phyloP scores from a whole-genome alignment of 805 yeast genomes.

The Geotrichum ghanense region DNA sequence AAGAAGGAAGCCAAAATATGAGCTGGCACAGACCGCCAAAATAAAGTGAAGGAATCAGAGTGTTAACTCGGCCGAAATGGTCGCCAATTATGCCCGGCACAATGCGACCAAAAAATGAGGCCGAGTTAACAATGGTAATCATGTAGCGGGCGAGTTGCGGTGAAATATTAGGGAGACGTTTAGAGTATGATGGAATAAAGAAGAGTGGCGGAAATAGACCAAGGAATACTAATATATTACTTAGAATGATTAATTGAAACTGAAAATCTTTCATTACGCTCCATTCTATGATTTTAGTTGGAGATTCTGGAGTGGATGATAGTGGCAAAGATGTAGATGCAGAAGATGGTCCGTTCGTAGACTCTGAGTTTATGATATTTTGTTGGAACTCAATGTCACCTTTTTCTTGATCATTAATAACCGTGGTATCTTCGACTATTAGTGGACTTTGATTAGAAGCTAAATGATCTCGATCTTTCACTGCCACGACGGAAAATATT shows the following conservation, averaged over 20 bases:
- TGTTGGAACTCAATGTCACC: not conserved
- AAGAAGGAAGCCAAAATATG: not conserved
- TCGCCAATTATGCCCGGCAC: conserved; percentile 37
- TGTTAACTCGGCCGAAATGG: conserved; percentile 34
- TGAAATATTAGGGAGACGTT: conserved; percentile 12
- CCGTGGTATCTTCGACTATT: conserved; percentile 3
- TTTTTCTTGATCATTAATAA: not conserved
- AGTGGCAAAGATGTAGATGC: too few species aligned
- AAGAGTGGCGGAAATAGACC: conserved; percentile 24
- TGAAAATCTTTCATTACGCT: too few species aligned
- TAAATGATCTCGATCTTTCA: too few species aligned
- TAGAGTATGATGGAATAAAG: conserved; percentile 19
- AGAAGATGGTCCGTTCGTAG: too few species aligned
- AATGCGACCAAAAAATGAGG: conserved; percentile 37
- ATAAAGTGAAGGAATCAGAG: conserved; percentile 21
- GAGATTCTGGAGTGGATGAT: too few species aligned
- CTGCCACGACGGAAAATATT: conserved; percentile 3
- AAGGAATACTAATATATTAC: conserved; percentile 13
- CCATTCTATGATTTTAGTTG: too few species aligned
- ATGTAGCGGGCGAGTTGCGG: conserved; percentile 16
- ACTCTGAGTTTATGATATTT: too few species aligned
- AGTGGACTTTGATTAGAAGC: too few species aligned
- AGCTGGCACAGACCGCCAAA: conserved; percentile 24
- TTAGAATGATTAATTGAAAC: conserved; percentile 12
- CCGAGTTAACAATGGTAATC: conserved; percentile 23